Evolutionary conservation across 2,329 filamentous ascomycete genomes (phyloP), one percentile per base, ranked within the genome.

Genomic region (Apiospora saccharicola): DNA sequence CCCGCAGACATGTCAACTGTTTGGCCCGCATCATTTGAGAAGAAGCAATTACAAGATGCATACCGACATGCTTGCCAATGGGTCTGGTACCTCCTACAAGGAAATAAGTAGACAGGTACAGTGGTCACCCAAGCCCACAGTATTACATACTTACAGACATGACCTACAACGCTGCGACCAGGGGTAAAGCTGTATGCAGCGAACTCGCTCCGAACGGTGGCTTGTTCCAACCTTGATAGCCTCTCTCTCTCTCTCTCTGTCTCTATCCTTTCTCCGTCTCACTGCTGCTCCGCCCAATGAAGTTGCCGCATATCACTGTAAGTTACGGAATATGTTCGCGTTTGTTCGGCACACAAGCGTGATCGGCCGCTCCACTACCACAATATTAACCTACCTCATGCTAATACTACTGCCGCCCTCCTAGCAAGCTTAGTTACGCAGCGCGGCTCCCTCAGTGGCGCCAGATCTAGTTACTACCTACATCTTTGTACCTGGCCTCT

Each of bases 381-480:
- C 34, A 41, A 41, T 41, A 41, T 10, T 41, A 64, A 41, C 57
- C 22, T 64, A 64, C 34, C n/a, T n/a, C n/a, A 41, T n/a, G 19
- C 34, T 37, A 61, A 64, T 24, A 41, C 57, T 64, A 64, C 34
- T 64, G 57, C 34, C 57, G 34, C 19, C 34, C 57, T 64, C 34
- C 34, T 61, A 61, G 53, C 19, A 64, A 7, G 57, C 30, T 64
- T 64, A 41, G 57, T 34, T 64, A 41, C 57, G 57, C 57, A 34
- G 57, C 57, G 57, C 57, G 57, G 57, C 57, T 64, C 57, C 53
- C 57, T 41, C 57, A 64, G 57, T 64, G 57, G 57, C 57, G 57
- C 57, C 30, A 64, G 57, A 64, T 64, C 57, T 64, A 64, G n/a
- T 30, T 30, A 41, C 53, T 37, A n/a, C 53, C 46, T 49, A 49